Base-by-base conservation (phyloP, 768 basidiomycete species). In the Kwoniella dendrophila region DNA sequence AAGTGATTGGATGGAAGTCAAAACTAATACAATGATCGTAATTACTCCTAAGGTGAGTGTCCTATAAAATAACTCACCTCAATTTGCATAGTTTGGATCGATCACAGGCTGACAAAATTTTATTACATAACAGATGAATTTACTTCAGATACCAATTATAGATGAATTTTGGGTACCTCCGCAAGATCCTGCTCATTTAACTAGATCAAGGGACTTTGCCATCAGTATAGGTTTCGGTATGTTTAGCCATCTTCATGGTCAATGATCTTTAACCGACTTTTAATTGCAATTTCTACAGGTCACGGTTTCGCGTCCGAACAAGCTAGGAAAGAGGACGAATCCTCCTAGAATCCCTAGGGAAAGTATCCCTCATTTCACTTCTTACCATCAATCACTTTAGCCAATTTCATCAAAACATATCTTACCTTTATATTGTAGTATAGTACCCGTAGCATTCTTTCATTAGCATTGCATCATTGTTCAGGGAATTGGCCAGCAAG, bases 1-100 rank as follows among this genome's bases (percentile, higher is more conserved):
- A 84, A 91, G 92, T 52, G 96, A 99, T 78, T 99, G 96, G 96
- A 94, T 97, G 88, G 96, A 97, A 79, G 94, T 99, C 72, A 89
- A 89, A 76, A 95, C 92, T 12, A 97, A 99, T 78, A 87, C 90
- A 66, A 89, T 97, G 88, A 88, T 92, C 24, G 87, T 96, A 50
- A 89, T 97, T 69, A 98, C 95, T 0, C 90, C 90, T 38, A 92
- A 92, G 83, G 92, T 95, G 86, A 49, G 77, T 60, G 6, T 44
- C 43, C n/a, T 22, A 22, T 22, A 22, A 44, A 5, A 48, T 62
- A 24, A 16, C 16, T 22, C 58, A n/a, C 18, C 24, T 3, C 14
- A 20, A 47, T 22, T 7, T n/a, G 22, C 29, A 18, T 41, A 55
- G 24, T 12, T 2, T 44, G 38, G 22, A 41, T 40, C 11, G 27